Percentiles rank a stretch among this genome's conserved stretches.
Evolutionary conservation across 805 yeast genomes (phyloP).

Genomic region (Yamadazyma endophytica): DNA sequence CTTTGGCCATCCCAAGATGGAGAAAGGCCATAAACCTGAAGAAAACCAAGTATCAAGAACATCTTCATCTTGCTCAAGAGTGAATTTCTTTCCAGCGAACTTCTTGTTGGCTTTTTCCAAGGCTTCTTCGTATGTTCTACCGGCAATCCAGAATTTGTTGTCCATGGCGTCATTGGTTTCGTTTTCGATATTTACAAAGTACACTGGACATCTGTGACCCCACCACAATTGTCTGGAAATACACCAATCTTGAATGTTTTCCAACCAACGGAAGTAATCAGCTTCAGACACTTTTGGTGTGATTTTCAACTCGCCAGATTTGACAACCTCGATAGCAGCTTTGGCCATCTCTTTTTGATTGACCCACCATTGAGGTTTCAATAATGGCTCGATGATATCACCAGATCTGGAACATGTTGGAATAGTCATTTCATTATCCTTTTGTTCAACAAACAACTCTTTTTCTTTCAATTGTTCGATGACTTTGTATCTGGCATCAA

Average conservation of each 20-base stretch:
- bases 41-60: slow-evolving; percentile 99
- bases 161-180: slow-evolving; percentile 57
- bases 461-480: slow-evolving; percentile 71
- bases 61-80: slow-evolving; percentile 93
- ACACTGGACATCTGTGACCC: slow-evolving; percentile 98
- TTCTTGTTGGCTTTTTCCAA: slow-evolving; percentile 68
- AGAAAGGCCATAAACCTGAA: slow-evolving; percentile 96
- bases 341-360: slow-evolving; percentile 83
- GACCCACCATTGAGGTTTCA: slow-evolving; percentile 99
- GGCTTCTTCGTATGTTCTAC: slow-evolving; percentile 81
- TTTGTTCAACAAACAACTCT: slow-evolving; percentile 68
- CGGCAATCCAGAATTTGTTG: slow-evolving; percentile 86
- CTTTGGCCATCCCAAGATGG: slow-evolving; percentile 95
- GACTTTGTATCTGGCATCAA: slow-evolving; percentile 85
- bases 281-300: slow-evolving; percentile 86
- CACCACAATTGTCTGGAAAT: slow-evolving; percentile 88
- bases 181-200: slow-evolving; percentile 80
- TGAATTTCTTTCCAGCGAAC: slow-evolving; percentile 66
- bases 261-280: slow-evolving; percentile 94
- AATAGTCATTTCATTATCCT: slow-evolving; percentile 93
- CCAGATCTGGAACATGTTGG: slow-evolving; percentile 96
- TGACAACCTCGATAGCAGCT: slow-evolving; percentile 82
- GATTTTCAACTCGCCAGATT: slow-evolving; percentile 73
- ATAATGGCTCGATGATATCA: slow-evolving; percentile 91
- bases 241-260: slow-evolving; percentile 98